phyloP scores from a whole-genome alignment of 768 basidiomycete species.

The Porpolomopsis calyptriformis region DNA sequence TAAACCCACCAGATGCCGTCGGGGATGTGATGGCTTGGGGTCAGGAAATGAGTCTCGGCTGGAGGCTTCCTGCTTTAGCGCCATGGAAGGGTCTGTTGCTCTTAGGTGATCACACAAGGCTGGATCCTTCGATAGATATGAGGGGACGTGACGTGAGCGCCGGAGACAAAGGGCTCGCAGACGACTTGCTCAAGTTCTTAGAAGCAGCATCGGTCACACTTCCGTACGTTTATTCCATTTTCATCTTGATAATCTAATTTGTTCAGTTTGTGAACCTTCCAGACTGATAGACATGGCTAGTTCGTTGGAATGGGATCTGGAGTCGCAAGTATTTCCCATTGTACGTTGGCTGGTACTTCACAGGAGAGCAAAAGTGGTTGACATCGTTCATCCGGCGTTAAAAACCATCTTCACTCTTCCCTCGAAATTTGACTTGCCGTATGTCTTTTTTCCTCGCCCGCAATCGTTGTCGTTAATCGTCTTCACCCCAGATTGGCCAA shows the following conservation, averaged over 20 bases:
- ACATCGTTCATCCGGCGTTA: slow-evolving; percentile 66
- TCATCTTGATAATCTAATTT: not conserved
- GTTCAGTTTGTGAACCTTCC: slow-evolving; percentile 6
- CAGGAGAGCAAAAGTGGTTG: slow-evolving; percentile 80
- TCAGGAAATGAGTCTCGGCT: slow-evolving; percentile 57
- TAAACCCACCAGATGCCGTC: slow-evolving; percentile 42
- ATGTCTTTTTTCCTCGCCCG: slow-evolving; percentile 22
- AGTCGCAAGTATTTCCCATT: slow-evolving; percentile 77
- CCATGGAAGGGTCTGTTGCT: slow-evolving; percentile 92
- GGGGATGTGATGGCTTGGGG: slow-evolving; percentile 49
- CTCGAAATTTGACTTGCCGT: slow-evolving; percentile 51
- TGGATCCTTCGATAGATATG: slow-evolving; percentile 52
- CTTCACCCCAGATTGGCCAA: slow-evolving; percentile 33
- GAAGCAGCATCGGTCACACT: slow-evolving; percentile 63
- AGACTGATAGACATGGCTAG: slow-evolving; percentile 74
- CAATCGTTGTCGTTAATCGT: slow-evolving; percentile 5
- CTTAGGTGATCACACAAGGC: slow-evolving; percentile 46
- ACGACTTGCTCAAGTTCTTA: slow-evolving; percentile 65
- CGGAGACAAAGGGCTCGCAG: slow-evolving; percentile 58
- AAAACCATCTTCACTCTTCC: slow-evolving; percentile 77
- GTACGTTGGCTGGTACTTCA: slow-evolving; percentile 90
- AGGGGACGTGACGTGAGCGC: slow-evolving; percentile 47
- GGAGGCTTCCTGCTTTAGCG: slow-evolving; percentile 59
- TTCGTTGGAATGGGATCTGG: slow-evolving; percentile 73
- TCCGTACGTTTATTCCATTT: slow-evolving; percentile 39